Conservation (phyloP, 768 basidiomycete genomes). For the Termitomyces sp. region DNA sequence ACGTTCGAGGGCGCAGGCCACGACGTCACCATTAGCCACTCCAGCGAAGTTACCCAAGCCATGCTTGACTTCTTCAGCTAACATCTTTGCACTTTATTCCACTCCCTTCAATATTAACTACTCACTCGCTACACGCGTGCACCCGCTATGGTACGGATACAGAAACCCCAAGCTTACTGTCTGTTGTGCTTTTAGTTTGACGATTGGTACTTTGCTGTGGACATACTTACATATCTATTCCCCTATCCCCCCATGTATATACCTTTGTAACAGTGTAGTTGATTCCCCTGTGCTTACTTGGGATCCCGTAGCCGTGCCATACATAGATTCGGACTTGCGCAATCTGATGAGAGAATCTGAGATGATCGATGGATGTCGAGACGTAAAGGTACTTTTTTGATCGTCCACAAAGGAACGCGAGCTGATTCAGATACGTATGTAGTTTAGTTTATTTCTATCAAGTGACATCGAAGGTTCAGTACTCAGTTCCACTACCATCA, state of each 20-base stretch:
- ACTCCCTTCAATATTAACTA: not conserved
- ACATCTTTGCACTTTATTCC: not conserved
- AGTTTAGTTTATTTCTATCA: not conserved
- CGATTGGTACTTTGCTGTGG: not conserved
- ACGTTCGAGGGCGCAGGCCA: constrained; percentile 49
- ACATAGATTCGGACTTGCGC: not conserved
- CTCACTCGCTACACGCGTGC: not conserved
- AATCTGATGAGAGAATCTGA: not conserved
- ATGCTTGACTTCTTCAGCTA: constrained; percentile 26
- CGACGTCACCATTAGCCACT: constrained; percentile 42
- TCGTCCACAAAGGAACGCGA: too few species aligned
- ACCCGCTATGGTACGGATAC: not conserved
- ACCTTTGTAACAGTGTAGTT: constrained; percentile 9
- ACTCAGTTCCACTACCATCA: not conserved
- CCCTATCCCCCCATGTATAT: not conserved
- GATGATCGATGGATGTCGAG: too few species aligned
- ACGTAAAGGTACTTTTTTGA: too few species aligned
- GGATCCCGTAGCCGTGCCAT: not conserved
- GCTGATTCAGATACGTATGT: too few species aligned
- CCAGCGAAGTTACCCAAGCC: constrained; percentile 25
- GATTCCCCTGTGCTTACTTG: not conserved
- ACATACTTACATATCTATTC: constrained; percentile 1
- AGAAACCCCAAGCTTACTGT: not conserved
- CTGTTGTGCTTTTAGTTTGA: constrained; percentile 2
- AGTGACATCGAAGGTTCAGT: not conserved